Evolutionary conservation across 1,284 basidiomycete species (phyloP).

Genomic region (Trametes versicolor): DNA sequence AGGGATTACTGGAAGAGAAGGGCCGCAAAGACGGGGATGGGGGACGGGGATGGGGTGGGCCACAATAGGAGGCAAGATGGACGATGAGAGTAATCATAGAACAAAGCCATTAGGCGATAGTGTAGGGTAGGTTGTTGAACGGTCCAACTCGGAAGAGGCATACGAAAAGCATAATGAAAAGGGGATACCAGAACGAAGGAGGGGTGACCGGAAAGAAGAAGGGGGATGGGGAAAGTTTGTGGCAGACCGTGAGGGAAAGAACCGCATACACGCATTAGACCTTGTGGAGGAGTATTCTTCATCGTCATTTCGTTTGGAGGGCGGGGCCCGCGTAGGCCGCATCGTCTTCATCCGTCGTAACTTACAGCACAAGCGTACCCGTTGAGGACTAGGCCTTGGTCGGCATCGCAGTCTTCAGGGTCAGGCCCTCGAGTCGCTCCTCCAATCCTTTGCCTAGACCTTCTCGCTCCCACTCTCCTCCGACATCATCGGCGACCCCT

Average conservation of each 20-base stretch:
- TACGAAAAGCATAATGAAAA: slow-evolving; percentile 4
- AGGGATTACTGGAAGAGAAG: neutral
- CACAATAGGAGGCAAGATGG: neutral
- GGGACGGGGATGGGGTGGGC: neutral
- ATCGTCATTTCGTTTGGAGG: slow-evolving; percentile 11
- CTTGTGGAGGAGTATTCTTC: slow-evolving; percentile 17
- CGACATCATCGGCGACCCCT: slow-evolving; percentile 59
- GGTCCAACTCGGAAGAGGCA: slow-evolving; percentile 25
- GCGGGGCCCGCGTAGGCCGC: neutral
- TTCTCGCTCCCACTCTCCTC: slow-evolving; percentile 86
- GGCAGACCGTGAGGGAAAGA: slow-evolving; percentile 6
- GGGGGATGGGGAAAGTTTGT: slow-evolving; percentile 3
- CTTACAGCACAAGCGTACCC: slow-evolving; percentile 1
- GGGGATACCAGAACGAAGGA: neutral
- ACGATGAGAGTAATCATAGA: slow-evolving; percentile 12
- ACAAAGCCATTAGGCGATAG: slow-evolving; percentile 26
- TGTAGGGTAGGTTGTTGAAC: slow-evolving; percentile 25
- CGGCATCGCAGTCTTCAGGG: slow-evolving; percentile 49
- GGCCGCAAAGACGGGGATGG: neutral
- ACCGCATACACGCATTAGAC: slow-evolving; percentile 24
- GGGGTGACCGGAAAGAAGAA: neutral
- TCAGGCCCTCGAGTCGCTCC: slow-evolving; percentile 75
- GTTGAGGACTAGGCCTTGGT: slow-evolving; percentile 35
- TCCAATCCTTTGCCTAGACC: slow-evolving; percentile 83
- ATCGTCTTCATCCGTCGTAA: slow-evolving; percentile 5